These are phyloP conservation scores for Boletus pseudo-olivaceus DNA, from an alignment of 768 basidiomycete species.

Conservation along the genomic window DNA sequence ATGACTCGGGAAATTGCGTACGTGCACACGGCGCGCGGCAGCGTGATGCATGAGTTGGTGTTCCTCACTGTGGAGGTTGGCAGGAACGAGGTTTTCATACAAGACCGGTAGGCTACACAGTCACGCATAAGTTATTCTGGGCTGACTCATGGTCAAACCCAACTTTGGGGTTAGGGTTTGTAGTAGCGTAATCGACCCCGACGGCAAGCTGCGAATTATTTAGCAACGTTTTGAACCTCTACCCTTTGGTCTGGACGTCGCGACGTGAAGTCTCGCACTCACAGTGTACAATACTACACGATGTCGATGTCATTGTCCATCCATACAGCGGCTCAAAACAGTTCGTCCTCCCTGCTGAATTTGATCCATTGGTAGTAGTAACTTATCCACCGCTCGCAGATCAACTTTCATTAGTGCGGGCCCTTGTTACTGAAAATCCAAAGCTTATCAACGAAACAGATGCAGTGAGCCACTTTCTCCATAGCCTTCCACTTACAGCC, in stretches of 20 bases:
- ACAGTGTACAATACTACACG: background rate
- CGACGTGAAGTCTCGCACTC: background rate
- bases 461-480: conserved; percentile 39
- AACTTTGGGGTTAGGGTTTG: conserved; percentile 23
- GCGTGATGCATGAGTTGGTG: background rate
- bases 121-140: too few species aligned
- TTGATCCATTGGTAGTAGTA: background rate
- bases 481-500: accelerated
- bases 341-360: conserved; percentile 30
- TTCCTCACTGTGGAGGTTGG: background rate
- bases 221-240: background rate
- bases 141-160: conserved; percentile 16
- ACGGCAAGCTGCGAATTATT: conserved; percentile 5
- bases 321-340: conserved; percentile 69
- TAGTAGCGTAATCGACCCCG: background rate
- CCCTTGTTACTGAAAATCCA: conserved; percentile 60
- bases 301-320: conserved; percentile 50
- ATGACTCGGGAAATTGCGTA: background rate
- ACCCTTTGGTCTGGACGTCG: background rate
- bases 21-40: background rate
- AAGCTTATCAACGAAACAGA: conserved; percentile 60
- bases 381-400: conserved; percentile 38
- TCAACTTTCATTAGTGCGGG: conserved; percentile 66
- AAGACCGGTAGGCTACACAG: too few species aligned
- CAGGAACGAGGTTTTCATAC: background rate